phyloP scores from a whole-genome alignment of 768 basidiomycete species.

The Asterophora parasitica region DNA sequence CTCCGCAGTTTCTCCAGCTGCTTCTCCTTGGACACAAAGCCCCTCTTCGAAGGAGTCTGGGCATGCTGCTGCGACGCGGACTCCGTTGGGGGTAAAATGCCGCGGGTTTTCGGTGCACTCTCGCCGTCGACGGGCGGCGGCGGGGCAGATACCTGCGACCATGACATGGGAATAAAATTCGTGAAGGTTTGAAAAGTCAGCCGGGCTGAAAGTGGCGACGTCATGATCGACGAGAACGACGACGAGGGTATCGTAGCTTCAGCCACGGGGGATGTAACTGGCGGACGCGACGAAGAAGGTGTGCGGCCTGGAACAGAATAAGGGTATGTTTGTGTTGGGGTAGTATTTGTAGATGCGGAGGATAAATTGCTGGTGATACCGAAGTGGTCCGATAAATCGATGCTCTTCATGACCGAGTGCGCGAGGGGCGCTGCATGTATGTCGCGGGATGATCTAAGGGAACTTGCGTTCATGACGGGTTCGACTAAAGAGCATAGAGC shows the following conservation, averaged over 20 bases:
- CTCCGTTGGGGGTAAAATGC: background rate
- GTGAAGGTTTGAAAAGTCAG: constrained; percentile 57
- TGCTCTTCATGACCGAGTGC: constrained; percentile 36
- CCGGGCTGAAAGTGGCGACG: constrained; percentile 51
- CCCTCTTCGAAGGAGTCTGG: constrained; percentile 18
- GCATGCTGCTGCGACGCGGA: background rate
- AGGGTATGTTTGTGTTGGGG: constrained; percentile 18
- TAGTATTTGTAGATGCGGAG: constrained; percentile 11
- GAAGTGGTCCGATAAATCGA: constrained; percentile 29
- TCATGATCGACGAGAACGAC: constrained; percentile 45
- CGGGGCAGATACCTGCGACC: constrained; percentile 33
- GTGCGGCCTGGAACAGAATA: constrained; percentile 4
- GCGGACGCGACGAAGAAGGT: constrained; percentile 3
- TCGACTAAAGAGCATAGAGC: constrained; percentile 30
- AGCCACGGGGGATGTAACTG: constrained; percentile 3
- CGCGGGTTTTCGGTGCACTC: background rate
- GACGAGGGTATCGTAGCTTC: constrained; percentile 25
- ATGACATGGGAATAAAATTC: constrained; percentile 53
- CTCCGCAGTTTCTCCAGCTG: constrained; percentile 61
- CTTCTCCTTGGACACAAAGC: constrained; percentile 57
- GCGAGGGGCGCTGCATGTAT: constrained; percentile 22
- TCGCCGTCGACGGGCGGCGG: constrained; percentile 7
- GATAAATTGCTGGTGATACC: constrained; percentile 11
- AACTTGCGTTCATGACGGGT: constrained; percentile 29
- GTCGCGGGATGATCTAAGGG: constrained; percentile 39